Conservation (phyloP, 2,329 filamentous ascomycete genomes). For the Beauveria medogensis region DNA sequence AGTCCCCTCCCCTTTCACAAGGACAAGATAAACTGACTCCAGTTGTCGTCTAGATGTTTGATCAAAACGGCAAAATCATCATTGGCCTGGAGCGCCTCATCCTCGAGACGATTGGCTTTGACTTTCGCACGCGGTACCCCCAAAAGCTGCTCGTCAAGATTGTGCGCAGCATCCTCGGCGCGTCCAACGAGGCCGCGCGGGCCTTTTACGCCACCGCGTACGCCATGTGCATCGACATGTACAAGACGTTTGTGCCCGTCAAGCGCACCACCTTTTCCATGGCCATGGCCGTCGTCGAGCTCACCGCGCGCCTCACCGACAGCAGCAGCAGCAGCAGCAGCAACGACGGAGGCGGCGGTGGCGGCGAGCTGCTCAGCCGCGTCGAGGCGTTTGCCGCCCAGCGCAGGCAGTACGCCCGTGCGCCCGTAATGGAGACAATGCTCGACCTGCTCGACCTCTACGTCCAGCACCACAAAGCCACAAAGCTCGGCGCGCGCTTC, state of each 20-base stretch:
- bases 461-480: slow-evolving; percentile 70
- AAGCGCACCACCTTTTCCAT: slow-evolving; percentile 85
- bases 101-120: slow-evolving; percentile 86
- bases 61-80: slow-evolving; percentile 68
- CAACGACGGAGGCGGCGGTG: slow-evolving; percentile 27
- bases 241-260: slow-evolving; percentile 85
- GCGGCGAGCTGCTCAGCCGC: slow-evolving; percentile 27
- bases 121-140: slow-evolving; percentile 83
- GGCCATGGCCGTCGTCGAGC: slow-evolving; percentile 72
- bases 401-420: slow-evolving; percentile 38
- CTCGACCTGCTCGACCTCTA: slow-evolving; percentile 90
- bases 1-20: not conserved
- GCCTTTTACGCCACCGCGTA: slow-evolving; percentile 63
- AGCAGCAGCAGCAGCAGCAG: slow-evolving; percentile 20
- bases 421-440: slow-evolving; percentile 63
- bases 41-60: slow-evolving; percentile 58
- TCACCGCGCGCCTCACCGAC: slow-evolving; percentile 61
- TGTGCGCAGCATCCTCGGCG: slow-evolving; percentile 46
- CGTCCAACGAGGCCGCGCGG: slow-evolving; percentile 34
- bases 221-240: slow-evolving; percentile 78
- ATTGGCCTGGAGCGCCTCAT: slow-evolving; percentile 88
- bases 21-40: slow-evolving; percentile 3
- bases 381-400: slow-evolving; percentile 42
- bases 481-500: slow-evolving; percentile 64
- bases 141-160: slow-evolving; percentile 81